Evolutionary conservation across 164 flowering plant species (phyloP).

Genomic region (Sextonia rubra): DNA sequence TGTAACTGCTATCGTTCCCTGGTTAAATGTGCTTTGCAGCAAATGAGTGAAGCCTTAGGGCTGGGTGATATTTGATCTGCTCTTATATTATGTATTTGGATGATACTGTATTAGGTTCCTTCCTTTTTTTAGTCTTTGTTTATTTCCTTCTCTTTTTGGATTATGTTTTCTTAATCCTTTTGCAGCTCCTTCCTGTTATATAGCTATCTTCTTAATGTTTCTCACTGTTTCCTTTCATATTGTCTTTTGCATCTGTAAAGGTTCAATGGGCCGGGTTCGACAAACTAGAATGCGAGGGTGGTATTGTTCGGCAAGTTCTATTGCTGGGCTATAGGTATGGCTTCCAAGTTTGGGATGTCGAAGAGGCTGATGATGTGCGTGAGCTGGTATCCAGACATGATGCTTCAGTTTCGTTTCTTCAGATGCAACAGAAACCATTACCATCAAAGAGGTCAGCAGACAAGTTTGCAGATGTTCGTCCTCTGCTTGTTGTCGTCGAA

Average conservation of each 20-base stretch:
- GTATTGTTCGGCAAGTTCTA: slow-evolving; percentile 41
- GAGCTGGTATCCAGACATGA: slow-evolving; percentile 61
- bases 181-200: not conserved
- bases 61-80: too few species aligned
- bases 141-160: not conserved
- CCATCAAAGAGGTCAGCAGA: slow-evolving; percentile 37
- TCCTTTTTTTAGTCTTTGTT: not conserved
- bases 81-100: too few species aligned
- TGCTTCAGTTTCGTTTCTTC: slow-evolving; percentile 71
- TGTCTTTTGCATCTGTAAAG: slow-evolving; percentile 24
- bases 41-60: too few species aligned
- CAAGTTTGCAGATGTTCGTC: slow-evolving; percentile 54
- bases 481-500: slow-evolving; percentile 55
- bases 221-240: not conserved
- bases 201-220: not conserved
- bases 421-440: slow-evolving; percentile 56
- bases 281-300: slow-evolving; percentile 51
- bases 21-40: too few species aligned
- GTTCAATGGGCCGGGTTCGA: slow-evolving; percentile 88
- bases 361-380: slow-evolving; percentile 63
- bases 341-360: slow-evolving; percentile 90
- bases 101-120: too few species aligned
- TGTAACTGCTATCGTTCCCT: too few species aligned
- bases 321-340: slow-evolving; percentile 69
- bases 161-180: not conserved